Conservation (phyloP, 495 filamentous ascomycete genomes). For the Choiromyces venosus region DNA sequence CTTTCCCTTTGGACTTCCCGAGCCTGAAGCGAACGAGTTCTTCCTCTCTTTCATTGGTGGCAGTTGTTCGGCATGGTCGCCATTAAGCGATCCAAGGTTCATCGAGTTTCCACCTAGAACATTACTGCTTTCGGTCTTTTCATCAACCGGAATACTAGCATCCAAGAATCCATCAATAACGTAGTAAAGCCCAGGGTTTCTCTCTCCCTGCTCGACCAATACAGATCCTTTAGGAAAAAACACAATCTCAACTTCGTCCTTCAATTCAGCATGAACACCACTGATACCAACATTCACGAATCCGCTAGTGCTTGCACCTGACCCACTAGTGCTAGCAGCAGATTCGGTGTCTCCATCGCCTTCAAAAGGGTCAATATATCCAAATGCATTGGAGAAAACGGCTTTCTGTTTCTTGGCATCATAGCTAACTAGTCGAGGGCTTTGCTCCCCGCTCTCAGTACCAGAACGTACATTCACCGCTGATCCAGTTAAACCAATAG, state of each 20-base stretch:
- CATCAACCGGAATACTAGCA: slow-evolving; percentile 67
- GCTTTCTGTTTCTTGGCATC: slow-evolving; percentile 80
- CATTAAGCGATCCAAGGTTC: slow-evolving; percentile 28
- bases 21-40: slow-evolving; percentile 37
- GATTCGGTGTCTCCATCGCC: slow-evolving; percentile 86
- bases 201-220: slow-evolving; percentile 93
- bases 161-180: slow-evolving; percentile 96
- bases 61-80: slow-evolving; percentile 18
- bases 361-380: slow-evolving; percentile 87
- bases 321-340: slow-evolving; percentile 56
- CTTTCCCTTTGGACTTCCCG: slow-evolving; percentile 42
- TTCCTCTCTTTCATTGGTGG: slow-evolving; percentile 30
- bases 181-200: slow-evolving; percentile 94
- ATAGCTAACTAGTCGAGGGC: slow-evolving; percentile 76
- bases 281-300: slow-evolving; percentile 54
- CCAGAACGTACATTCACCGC: slow-evolving; percentile 60
- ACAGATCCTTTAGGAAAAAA: slow-evolving; percentile 93
- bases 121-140: slow-evolving; percentile 41
- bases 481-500: slow-evolving; percentile 69
- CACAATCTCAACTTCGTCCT: slow-evolving; percentile 93
- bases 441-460: slow-evolving; percentile 69
- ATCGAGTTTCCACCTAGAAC: slow-evolving; percentile 38
- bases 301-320: slow-evolving; percentile 53
- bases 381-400: slow-evolving; percentile 84
- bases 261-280: slow-evolving; percentile 63